Evolutionary conservation across 495 filamentous ascomycete genomes (phyloP).

Genomic region (Geopyxis carbonaria): DNA sequence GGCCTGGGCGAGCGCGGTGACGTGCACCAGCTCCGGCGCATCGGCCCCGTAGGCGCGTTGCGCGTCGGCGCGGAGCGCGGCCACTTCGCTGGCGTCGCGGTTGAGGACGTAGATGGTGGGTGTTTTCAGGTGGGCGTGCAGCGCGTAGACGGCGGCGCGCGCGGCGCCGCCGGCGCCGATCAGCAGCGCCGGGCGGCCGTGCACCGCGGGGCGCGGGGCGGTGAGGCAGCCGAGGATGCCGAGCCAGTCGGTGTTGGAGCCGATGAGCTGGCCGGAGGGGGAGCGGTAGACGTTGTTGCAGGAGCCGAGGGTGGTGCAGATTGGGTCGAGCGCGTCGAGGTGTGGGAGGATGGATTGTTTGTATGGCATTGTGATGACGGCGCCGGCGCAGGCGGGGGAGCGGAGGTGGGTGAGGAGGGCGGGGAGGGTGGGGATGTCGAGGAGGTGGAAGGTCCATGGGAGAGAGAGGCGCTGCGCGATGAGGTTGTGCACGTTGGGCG

Average conservation of each 20-base stretch:
- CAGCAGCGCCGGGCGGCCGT: constrained; percentile 25
- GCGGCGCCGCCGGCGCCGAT: constrained; percentile 33
- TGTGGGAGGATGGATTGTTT: constrained; percentile 30
- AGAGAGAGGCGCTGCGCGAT: constrained; percentile 28
- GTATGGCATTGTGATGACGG: constrained; percentile 36
- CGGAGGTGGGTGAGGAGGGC: constrained; percentile 25
- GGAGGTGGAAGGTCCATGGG: constrained; percentile 28
- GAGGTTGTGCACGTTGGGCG: constrained; percentile 30
- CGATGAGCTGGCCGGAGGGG: constrained; percentile 20
- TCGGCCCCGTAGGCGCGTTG: constrained; percentile 30
- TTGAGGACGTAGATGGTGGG: constrained; percentile 49
- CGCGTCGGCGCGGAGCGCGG: constrained; percentile 42
- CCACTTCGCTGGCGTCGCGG: constrained; percentile 44
- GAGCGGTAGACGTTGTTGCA: constrained; percentile 31
- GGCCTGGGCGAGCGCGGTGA: constrained; percentile 39
- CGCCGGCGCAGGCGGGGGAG: constrained; percentile 26
- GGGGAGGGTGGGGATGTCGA: constrained; percentile 27
- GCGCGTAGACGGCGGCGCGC: constrained; percentile 29
- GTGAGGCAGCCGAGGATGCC: constrained; percentile 25
- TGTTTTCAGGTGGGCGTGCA: constrained; percentile 14
- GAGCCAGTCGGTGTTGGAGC: constrained; percentile 35
- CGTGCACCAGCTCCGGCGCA: constrained; percentile 36
- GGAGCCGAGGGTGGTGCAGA: constrained; percentile 27
- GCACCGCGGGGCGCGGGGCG: constrained; percentile 4
- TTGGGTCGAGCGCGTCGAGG: constrained; percentile 27